Evolutionary conservation across 169 alveolate species (phyloP).

Genomic region (Prorocentrum cordatum): DNA sequence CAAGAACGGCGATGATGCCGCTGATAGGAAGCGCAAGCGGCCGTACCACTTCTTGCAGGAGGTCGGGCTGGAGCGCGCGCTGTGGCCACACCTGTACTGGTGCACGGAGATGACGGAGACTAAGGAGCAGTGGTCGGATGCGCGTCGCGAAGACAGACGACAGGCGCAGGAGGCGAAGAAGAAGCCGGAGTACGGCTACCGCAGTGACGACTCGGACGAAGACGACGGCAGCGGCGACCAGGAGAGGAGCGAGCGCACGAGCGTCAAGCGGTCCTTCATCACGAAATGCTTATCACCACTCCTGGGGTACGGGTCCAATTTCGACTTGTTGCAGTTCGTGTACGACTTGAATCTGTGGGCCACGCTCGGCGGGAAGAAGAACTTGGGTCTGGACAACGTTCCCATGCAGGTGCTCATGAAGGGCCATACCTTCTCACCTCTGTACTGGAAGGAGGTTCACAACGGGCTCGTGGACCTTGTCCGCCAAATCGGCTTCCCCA

Average conservation of each 20-base stretch:
- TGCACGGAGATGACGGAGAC: background rate
- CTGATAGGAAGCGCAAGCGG: background rate
- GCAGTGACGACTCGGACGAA: background rate
- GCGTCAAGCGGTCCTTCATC: conserved; percentile 3
- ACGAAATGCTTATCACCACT: conserved; percentile 6
- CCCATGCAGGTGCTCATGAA: background rate
- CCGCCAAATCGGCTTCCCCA: no score
- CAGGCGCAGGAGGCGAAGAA: background rate
- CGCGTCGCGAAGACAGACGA: background rate
- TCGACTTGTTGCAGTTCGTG: conserved; percentile 14
- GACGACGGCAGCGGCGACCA: background rate
- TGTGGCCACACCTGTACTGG: conserved; percentile 45
- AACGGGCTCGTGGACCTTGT: background rate
- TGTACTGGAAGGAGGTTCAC: background rate
- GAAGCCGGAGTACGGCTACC: background rate
- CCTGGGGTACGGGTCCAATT: background rate
- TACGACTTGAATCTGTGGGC: conserved; percentile 8
- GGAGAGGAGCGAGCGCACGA: background rate
- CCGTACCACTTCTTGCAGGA: background rate
- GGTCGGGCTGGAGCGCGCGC: background rate
- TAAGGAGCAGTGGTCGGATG: background rate
- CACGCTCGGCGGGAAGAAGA: conserved; percentile 6
- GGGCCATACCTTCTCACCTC: background rate
- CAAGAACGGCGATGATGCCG: no score
- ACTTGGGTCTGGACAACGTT: background rate